Conservation (phyloP, 768 basidiomycete species). For the Baorangia bicolor region DNA sequence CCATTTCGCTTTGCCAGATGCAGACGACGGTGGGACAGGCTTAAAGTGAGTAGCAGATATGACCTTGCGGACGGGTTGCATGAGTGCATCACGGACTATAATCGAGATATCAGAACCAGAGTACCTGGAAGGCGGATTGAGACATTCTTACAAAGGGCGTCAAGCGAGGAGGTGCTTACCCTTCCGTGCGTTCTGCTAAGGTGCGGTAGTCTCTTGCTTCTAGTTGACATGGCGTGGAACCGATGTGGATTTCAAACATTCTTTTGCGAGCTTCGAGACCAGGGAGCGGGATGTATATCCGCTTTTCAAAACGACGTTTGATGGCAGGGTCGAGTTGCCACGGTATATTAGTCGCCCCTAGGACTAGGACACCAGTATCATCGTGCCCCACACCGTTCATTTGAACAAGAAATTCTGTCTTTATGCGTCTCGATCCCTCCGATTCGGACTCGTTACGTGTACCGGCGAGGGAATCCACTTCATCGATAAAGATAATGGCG, state of each 20-base stretch:
- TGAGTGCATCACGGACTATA: conserved; percentile 92
- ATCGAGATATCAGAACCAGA: conserved; percentile 96
- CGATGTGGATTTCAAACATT: conserved; percentile 98
- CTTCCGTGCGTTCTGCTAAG: conserved; percentile 86
- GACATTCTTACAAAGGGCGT: not conserved
- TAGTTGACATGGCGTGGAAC: conserved; percentile 86
- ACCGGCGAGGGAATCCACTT: conserved; percentile 94
- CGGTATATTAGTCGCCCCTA: conserved; percentile 98
- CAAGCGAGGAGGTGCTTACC: conserved; percentile 38
- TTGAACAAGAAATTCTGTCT: conserved; percentile 96
- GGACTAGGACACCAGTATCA: conserved; percentile 91
- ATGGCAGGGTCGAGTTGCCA: conserved; percentile 98
- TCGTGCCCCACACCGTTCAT: conserved; percentile 99
- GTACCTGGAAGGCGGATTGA: conserved; percentile 46
- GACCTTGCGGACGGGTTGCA: conserved; percentile 98
- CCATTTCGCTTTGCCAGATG: conserved; percentile 53
- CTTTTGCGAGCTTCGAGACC: conserved; percentile 86
- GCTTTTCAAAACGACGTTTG: conserved; percentile 97
- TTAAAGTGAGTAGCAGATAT: conserved; percentile 96
- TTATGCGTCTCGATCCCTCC: conserved; percentile 94
- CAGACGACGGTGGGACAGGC: conserved; percentile 35
- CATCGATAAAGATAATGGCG: conserved; percentile 98
- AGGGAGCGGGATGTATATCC: conserved; percentile 97
- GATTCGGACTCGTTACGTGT: conserved; percentile 96
- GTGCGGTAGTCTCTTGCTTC: conserved; percentile 71